phyloP scores from a whole-genome alignment of 768 basidiomycete genomes.

The Lactarius tabidus region DNA sequence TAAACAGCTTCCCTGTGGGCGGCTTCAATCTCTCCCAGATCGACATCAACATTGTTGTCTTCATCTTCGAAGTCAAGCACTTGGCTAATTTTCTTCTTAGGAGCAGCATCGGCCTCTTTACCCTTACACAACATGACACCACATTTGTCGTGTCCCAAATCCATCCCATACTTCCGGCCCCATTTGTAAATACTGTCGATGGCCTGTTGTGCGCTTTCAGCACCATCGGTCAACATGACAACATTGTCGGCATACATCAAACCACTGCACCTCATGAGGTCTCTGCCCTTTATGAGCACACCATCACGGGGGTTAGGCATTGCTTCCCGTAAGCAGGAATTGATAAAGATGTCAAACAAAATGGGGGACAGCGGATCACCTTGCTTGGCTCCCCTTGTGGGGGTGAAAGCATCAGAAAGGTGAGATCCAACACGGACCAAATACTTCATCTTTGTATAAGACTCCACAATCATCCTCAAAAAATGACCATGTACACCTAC shows the following conservation, averaged over 20 bases:
- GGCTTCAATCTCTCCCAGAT: too few relatives aligned
- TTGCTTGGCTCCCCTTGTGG: constrained; percentile 16
- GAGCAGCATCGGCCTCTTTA: background rate
- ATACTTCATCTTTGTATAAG: constrained; percentile 5
- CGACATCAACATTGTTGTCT: too few relatives aligned
- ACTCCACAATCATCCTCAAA: background rate
- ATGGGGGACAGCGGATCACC: constrained; percentile 23
- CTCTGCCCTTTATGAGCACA: too few relatives aligned
- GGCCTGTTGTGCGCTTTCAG: background rate
- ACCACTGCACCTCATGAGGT: background rate
- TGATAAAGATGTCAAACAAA: constrained; percentile 23
- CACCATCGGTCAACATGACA: background rate
- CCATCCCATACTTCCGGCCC: background rate
- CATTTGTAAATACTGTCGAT: background rate
- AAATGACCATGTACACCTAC: constrained; percentile 3
- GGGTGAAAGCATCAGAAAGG: background rate
- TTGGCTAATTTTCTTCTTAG: too few relatives aligned
- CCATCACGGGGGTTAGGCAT: too few relatives aligned
- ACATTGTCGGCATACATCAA: constrained; percentile 5
- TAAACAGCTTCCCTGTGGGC: background rate
- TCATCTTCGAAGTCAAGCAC: too few relatives aligned
- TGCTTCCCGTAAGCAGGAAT: background rate
- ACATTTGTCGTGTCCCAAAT: constrained; percentile 4
- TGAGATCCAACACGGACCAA: background rate
- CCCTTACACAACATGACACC: background rate